Base-by-base conservation (phyloP, 345 rosid species). In the Citrus mangshanensis region DNA sequence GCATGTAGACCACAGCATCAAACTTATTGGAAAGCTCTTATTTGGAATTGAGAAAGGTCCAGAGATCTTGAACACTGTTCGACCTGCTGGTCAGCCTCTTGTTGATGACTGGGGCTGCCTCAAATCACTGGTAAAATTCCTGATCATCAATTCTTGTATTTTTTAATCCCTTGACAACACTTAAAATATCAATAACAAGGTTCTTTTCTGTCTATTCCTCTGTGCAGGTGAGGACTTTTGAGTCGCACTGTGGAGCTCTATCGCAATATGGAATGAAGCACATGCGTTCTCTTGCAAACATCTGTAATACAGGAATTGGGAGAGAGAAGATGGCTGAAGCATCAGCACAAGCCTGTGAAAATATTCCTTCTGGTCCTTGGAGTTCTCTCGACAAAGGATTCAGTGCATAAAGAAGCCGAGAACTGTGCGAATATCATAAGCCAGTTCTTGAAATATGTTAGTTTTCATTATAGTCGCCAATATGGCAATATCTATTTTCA, bases 61-160 rank as follows among this genome's bases (percentile, higher is more conserved):
- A 4, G 87, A 86, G 80, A 88, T 94, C 77, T 80, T 94, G 79
- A 86, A 77, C 60, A 24, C 84, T 24, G 85, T 94, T 74, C 90
- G 97, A 60, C 80, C 92, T 63, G 88, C 92, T 60, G 97, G 98
- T 8, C 86, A 92, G 77, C 98, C 99, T 58, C 95, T 97, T 37
- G 99, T 91, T 2, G 97, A 97, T 85, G 97, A 97, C 85, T 97
- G 99, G 99, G 81, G 69, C 62, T 94, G 99, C 90, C 97, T 94
- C 24, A 94, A 87, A 88, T 82, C 83, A 71, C 58, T 87, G 95
- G 99, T 96, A 89, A 79, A 35, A 22, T 22, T 66, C 34, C 49
- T n/a, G 22, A 46, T 38, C 30, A n/a, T 25, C n/a, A 27, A 28
- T 42, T 64, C 18, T 46, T 46, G 51, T 46, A 46, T 46, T 12